These are phyloP conservation scores for Yamadazyma scolyti DNA, from an alignment of 805 yeast genomes.

Conservation along the genomic window DNA sequence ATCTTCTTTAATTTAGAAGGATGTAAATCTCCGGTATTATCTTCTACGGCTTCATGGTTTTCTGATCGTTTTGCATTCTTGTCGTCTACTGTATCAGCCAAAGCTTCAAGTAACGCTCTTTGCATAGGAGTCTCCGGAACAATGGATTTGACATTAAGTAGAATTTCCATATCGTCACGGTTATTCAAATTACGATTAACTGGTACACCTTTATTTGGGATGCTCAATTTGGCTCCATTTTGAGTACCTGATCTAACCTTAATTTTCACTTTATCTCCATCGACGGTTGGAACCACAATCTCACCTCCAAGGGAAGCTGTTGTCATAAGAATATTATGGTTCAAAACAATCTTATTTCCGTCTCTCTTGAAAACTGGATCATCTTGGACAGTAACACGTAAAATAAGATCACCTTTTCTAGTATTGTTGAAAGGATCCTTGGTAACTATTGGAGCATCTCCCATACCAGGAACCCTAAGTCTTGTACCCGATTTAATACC, in stretches of 20 bases:
- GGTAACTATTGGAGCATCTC: slow-evolving; percentile 80
- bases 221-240: slow-evolving; percentile 64
- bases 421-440: slow-evolving; percentile 66
- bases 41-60: slow-evolving; percentile 19
- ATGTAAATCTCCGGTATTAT: slow-evolving; percentile 34
- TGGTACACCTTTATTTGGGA: slow-evolving; percentile 90
- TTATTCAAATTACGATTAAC: slow-evolving; percentile 43
- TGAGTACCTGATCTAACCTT: slow-evolving; percentile 85
- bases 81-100: slow-evolving; percentile 89
- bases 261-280: slow-evolving; percentile 70
- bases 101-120: slow-evolving; percentile 84
- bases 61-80: slow-evolving; percentile 69
- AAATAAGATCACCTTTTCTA: slow-evolving; percentile 82
- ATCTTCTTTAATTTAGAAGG: slow-evolving; percentile 52
- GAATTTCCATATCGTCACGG: slow-evolving; percentile 80
- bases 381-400: slow-evolving; percentile 72
- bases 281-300: slow-evolving; percentile 85
- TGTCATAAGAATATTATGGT: slow-evolving; percentile 78
- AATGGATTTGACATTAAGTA: slow-evolving; percentile 65
- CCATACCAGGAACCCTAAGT: slow-evolving; percentile 80
- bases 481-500: slow-evolving; percentile 87
- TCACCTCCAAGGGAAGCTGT: slow-evolving; percentile 97
- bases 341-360: slow-evolving; percentile 62
- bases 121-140: slow-evolving; percentile 82
- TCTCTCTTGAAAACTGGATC: slow-evolving; percentile 69